Evolutionary conservation across 139 green algal genomes (phyloP).

Genomic region (Ulvella scutata): DNA sequence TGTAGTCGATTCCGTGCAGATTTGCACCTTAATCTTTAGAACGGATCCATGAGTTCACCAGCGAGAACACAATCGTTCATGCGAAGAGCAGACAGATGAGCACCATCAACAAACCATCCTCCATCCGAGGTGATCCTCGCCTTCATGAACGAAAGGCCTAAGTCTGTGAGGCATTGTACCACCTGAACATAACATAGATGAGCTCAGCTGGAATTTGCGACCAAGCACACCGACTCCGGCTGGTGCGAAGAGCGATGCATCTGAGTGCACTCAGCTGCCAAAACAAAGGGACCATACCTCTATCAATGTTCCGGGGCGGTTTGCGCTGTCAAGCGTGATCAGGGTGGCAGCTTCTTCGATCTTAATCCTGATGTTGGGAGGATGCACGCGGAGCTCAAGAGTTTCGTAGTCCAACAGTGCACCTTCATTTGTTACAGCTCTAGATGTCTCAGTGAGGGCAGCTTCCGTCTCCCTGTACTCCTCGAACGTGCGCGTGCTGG

Average conservation of each 20-base stretch:
- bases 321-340: constrained; percentile 83
- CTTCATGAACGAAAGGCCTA: constrained; percentile 64
- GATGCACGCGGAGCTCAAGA: constrained; percentile 59
- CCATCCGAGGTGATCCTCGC: constrained; percentile 80
- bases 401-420: constrained; percentile 64
- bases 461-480: constrained; percentile 23
- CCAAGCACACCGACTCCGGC: too few species aligned
- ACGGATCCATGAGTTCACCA: not conserved
- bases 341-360: constrained; percentile 57
- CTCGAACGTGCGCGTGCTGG: constrained; percentile 19
- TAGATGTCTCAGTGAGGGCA: constrained; percentile 11
- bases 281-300: constrained; percentile 54
- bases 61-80: not conserved
- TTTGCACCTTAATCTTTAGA: not conserved
- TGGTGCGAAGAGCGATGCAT: not conserved
- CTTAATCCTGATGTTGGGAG: constrained; percentile 66
- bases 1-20: not conserved
- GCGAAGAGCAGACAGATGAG: not conserved
- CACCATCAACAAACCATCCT: constrained; percentile 94
- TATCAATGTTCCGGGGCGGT: constrained; percentile 86
- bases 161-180: constrained; percentile 88
- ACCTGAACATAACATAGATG: too few species aligned
- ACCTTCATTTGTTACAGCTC: constrained; percentile 31
- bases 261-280: not conserved
- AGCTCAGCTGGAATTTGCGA: too few species aligned